phyloP scores from a whole-genome alignment of 2,329 filamentous ascomycete genomes.

The Colletotrichum gigasporum region DNA sequence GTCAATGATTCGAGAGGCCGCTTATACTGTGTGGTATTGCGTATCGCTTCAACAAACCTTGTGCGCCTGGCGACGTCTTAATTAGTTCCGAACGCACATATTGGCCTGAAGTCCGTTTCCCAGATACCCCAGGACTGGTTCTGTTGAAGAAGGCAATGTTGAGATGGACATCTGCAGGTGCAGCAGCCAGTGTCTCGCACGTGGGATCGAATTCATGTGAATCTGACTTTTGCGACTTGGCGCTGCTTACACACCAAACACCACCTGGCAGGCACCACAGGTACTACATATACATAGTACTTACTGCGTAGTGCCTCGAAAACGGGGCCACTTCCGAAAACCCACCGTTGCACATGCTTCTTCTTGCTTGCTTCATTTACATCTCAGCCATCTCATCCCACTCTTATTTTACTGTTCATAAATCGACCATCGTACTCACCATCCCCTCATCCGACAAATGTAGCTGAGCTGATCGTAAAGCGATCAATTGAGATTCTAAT shows the following conservation, averaged over 20 bases:
- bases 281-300: too few species aligned
- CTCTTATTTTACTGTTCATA: too few species aligned
- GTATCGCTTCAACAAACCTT: not conserved
- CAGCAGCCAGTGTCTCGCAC: conserved; percentile 19
- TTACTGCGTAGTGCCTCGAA: not conserved
- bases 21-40: not conserved
- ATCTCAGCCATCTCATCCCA: not conserved
- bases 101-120: too few species aligned
- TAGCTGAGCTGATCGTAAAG: too few species aligned
- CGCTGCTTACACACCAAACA: conserved; percentile 4
- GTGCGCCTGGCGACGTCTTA: too few species aligned
- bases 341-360: not conserved
- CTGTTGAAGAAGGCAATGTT: not conserved
- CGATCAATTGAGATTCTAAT: too few species aligned
- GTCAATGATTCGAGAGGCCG: not conserved
- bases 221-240: not conserved
- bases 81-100: too few species aligned
- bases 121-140: too few species aligned
- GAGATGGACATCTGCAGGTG: not conserved
- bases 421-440: too few species aligned
- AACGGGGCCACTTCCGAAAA: not conserved
- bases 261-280: too few species aligned
- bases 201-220: conserved; percentile 23
- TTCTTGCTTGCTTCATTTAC: not conserved
- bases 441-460: too few species aligned